phyloP scores from a whole-genome alignment of 1,284 basidiomycete species.

The Austropuccinia psidii region DNA sequence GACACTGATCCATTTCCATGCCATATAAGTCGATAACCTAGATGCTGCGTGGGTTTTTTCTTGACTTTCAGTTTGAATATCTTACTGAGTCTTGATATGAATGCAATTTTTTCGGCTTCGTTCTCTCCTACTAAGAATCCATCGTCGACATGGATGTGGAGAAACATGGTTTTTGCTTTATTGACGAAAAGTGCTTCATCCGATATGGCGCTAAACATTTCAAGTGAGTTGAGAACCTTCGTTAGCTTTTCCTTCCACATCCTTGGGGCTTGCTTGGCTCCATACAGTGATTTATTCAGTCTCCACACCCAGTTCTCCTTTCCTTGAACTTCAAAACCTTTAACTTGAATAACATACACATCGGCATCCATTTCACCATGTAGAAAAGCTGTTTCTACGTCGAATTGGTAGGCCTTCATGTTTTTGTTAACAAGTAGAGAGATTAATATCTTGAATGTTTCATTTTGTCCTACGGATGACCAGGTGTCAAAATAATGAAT shows the following conservation, averaged over 20 bases:
- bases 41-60: not conserved
- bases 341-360: not conserved
- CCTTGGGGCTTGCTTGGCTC: not conserved
- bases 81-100: no score
- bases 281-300: not conserved
- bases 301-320: not conserved
- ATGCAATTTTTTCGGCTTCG: not conserved
- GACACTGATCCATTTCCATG: not conserved
- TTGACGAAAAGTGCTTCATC: not conserved
- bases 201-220: not conserved
- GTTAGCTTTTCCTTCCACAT: not conserved
- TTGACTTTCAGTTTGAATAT: slow-evolving; percentile 1
- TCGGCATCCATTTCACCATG: not conserved
- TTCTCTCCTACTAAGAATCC: not conserved
- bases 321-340: not conserved
- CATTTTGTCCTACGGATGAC: not conserved
- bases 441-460: not conserved
- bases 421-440: no score
- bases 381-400: not conserved
- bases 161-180: not conserved
- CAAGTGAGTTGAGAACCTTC: not conserved
- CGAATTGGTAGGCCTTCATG: no score
- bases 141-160: not conserved
- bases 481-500: not conserved
- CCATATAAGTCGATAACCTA: not conserved